These are phyloP conservation scores for Syzygium jambos DNA, from an alignment of 345 rosid genomes.

Conservation along the genomic window DNA sequence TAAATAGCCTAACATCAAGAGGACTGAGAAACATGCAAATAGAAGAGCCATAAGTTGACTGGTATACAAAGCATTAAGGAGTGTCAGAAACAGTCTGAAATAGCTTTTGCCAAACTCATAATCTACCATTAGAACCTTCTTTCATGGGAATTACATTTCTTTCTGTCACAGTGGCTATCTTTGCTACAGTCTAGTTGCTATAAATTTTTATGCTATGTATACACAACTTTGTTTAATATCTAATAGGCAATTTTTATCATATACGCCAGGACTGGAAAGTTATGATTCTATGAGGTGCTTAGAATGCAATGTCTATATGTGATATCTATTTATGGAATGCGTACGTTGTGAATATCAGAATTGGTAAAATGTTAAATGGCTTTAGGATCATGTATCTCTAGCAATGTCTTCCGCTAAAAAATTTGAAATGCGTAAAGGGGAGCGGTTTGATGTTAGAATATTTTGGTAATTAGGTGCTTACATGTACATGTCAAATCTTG, in stretches of 20 bases:
- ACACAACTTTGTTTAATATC: neutral
- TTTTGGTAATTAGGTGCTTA: neutral
- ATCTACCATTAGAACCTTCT: neutral
- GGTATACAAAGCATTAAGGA: neutral
- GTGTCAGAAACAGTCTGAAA: neutral
- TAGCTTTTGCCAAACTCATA: neutral
- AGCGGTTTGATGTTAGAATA: neutral
- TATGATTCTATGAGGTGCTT: neutral
- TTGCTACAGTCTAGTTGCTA: neutral
- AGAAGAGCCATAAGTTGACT: neutral
- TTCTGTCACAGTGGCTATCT: neutral
- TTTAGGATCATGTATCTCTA: neutral
- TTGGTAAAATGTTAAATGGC: neutral
- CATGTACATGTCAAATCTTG: neutral
- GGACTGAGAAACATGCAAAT: neutral
- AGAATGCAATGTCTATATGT: neutral
- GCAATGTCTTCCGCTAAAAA: neutral
- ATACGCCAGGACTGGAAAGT: neutral
- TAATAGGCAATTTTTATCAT: neutral
- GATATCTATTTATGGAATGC: neutral
- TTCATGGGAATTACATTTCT: neutral
- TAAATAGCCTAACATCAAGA: neutral
- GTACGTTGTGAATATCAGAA: neutral
- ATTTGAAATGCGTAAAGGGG: neutral
- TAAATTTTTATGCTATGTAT: neutral